Percentiles rank a stretch among this genome's conserved stretches.
Conservation (phyloP, 2,329 filamentous ascomycete species). For the Claviceps spartinae region DNA sequence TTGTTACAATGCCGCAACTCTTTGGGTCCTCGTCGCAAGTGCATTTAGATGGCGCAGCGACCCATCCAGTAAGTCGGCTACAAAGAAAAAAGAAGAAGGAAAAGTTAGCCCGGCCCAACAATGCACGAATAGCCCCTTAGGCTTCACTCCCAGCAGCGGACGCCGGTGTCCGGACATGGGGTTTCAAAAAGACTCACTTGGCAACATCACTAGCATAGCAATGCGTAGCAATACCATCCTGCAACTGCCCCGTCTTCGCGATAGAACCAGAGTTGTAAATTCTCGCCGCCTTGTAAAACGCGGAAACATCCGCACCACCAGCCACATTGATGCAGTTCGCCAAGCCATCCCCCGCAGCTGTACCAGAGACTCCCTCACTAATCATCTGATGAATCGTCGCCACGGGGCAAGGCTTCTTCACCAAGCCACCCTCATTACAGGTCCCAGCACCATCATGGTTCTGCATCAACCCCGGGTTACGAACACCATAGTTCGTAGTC, state of each 20-base stretch:
- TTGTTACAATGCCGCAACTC: conserved; percentile 7
- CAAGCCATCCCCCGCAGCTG: conserved; percentile 27
- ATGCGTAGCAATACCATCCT: conserved; percentile 27
- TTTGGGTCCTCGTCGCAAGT: conserved; percentile 10
- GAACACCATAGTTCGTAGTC: conserved; percentile 26
- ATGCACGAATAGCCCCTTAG: not conserved
- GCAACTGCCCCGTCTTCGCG: conserved; percentile 20
- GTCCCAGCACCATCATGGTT: conserved; percentile 21
- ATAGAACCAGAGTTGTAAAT: conserved; percentile 36
- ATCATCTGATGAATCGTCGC: conserved; percentile 17
- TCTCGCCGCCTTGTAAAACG: conserved; percentile 32
- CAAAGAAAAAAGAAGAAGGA: not conserved
- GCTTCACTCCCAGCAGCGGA: not conserved
- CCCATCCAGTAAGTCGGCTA: conserved; percentile 12
- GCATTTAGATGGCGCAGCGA: conserved; percentile 8
- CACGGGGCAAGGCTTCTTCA: conserved; percentile 16
- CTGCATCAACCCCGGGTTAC: conserved; percentile 30
- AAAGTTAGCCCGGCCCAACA: not conserved
- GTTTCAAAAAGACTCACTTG: not conserved
- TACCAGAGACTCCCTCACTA: conserved; percentile 28
- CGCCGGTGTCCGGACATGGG: not conserved
- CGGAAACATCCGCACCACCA: conserved; percentile 9
- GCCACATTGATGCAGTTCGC: conserved; percentile 21
- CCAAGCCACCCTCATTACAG: conserved; percentile 16
- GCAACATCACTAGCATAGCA: conserved; percentile 39